These are phyloP conservation scores for Candida awuae DNA, from an alignment of 805 yeast species.

Conservation along the genomic window DNA sequence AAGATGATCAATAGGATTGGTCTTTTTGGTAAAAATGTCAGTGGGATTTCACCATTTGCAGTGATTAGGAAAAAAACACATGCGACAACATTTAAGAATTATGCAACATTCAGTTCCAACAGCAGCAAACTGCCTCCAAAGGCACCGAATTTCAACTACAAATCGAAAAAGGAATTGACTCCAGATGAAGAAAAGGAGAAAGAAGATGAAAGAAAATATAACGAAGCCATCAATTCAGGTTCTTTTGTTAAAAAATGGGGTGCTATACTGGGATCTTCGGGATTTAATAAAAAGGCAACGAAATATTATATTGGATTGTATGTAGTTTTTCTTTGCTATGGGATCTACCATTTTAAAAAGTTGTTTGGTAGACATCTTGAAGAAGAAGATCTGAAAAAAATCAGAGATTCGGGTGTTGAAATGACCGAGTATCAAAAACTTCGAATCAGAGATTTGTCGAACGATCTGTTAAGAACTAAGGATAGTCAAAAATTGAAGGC, in stretches of 20 bases:
- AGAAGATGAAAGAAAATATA: conserved; percentile 22
- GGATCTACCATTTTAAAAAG: conserved; percentile 59
- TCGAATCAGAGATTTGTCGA: conserved; percentile 49
- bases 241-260: conserved; percentile 39
- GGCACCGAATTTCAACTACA: conserved; percentile 24
- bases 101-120: neutral
- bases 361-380: conserved; percentile 59
- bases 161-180: conserved; percentile 22
- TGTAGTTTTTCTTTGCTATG: conserved; percentile 46
- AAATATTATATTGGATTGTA: conserved; percentile 57
- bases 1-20: neutral
- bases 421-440: conserved; percentile 58
- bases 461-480: conserved; percentile 53
- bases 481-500: conserved; percentile 53
- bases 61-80: neutral
- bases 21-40: too few species aligned
- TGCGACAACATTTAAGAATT: neutral
- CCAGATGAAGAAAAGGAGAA: conserved; percentile 24
- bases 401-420: conserved; percentile 28
- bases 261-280: conserved; percentile 44
- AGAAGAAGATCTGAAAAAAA: conserved; percentile 29
- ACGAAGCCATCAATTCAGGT: conserved; percentile 30
- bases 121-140: conserved; percentile 9
- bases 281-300: conserved; percentile 56
- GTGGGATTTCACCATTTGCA: neutral